A percentile compares a stretch with the other conserved stretches of the same genome.
These are phyloP conservation scores for Colletotrichum tabaci DNA, from an alignment of 2,329 filamentous ascomycete species.

Conservation along the genomic window DNA sequence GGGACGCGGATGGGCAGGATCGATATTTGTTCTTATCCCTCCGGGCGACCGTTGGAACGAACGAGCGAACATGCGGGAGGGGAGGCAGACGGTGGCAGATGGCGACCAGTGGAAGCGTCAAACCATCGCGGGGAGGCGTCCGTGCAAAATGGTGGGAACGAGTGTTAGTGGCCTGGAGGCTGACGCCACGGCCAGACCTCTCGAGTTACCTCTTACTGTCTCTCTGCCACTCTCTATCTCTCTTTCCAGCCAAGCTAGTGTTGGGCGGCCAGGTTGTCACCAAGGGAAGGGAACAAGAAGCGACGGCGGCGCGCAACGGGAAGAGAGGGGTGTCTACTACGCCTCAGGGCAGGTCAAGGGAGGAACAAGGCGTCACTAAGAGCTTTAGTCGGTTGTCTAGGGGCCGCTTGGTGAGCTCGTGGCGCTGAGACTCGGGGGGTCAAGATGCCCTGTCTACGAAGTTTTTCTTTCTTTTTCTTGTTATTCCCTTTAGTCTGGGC, in stretches of 20 bases:
- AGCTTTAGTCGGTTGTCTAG: slow-evolving; percentile 31
- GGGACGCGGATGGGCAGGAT: slow-evolving; percentile 23
- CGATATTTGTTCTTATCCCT: slow-evolving; percentile 37
- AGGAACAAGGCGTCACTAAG: slow-evolving; percentile 38
- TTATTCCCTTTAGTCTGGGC: background rate
- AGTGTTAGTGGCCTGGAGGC: slow-evolving; percentile 27
- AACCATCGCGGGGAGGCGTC: slow-evolving; percentile 42
- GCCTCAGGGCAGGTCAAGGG: slow-evolving; percentile 33
- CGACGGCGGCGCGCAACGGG: slow-evolving; percentile 9
- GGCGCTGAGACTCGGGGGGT: slow-evolving; percentile 36
- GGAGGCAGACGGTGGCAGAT: slow-evolving; percentile 34
- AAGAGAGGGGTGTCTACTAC: background rate
- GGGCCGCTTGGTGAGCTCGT: slow-evolving; percentile 27
- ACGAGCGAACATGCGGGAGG: slow-evolving; percentile 26
- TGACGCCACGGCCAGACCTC: slow-evolving; percentile 34
- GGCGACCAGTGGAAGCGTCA: slow-evolving; percentile 34
- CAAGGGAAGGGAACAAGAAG: slow-evolving; percentile 12
- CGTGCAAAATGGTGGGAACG: slow-evolving; percentile 38
- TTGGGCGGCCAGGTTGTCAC: background rate
- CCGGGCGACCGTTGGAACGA: slow-evolving; percentile 28
- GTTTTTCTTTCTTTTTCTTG: slow-evolving; percentile 11
- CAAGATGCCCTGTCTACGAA: slow-evolving; percentile 14
- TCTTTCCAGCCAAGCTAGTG: background rate
- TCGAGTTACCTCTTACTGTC: background rate
- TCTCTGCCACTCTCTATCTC: no score